Evolutionary conservation across 345 rosid species (phyloP).

Genomic region (Linum trigynum): DNA sequence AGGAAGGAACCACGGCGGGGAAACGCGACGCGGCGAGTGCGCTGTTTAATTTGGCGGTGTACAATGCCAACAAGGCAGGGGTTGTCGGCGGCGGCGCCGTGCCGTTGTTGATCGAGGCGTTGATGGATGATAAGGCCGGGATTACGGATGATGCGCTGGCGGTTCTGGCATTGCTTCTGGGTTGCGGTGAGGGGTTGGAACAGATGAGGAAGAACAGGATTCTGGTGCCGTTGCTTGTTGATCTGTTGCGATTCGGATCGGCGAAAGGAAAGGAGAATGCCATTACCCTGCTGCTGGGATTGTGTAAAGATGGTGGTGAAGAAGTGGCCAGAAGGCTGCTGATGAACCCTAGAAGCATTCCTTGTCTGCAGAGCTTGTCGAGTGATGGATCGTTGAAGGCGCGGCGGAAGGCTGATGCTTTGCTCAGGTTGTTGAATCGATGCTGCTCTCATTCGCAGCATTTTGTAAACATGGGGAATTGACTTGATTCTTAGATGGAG

Average conservation of each 20-base stretch:
- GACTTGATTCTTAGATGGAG: neutral
- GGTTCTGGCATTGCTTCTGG: constrained; percentile 35
- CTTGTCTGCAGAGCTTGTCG: constrained; percentile 53
- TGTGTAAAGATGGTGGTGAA: constrained; percentile 58
- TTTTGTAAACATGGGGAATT: constrained; percentile 10
- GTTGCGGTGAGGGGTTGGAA: constrained; percentile 40
- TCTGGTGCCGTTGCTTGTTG: constrained; percentile 50
- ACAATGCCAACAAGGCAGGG: constrained; percentile 38
- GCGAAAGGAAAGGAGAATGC: constrained; percentile 56
- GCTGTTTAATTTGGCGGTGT: constrained; percentile 39
- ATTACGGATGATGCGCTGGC: constrained; percentile 56
- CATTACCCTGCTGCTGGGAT: constrained; percentile 45
- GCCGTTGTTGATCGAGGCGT: constrained; percentile 41
- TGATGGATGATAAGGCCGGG: constrained; percentile 63
- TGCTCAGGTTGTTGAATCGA: constrained; percentile 55
- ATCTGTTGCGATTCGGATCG: constrained; percentile 57
- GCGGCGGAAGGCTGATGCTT: constrained; percentile 50
- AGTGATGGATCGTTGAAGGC: constrained; percentile 52
- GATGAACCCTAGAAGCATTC: constrained; percentile 54
- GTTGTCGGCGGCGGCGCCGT: constrained; percentile 38
- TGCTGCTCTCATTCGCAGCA: constrained; percentile 45
- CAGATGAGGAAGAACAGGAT: constrained; percentile 36
- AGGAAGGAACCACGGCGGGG: constrained; percentile 48
- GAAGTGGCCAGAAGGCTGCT: constrained; percentile 40
- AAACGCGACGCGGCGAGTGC: constrained; percentile 60